These are phyloP conservation scores for Lactifluus volemus DNA, from an alignment of 768 basidiomycete species.

Conservation along the genomic window DNA sequence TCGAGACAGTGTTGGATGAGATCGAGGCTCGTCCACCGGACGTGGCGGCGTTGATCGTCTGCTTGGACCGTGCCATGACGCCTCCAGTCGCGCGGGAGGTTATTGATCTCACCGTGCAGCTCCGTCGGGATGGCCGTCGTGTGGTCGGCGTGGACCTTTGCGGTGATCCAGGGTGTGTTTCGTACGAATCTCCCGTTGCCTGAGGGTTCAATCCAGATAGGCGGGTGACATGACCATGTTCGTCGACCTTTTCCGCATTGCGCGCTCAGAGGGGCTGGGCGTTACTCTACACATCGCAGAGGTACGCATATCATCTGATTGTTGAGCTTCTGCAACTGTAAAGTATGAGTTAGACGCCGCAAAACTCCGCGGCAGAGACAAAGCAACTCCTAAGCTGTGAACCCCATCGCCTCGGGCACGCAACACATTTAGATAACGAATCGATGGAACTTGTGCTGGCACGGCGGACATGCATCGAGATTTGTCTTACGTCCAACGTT, in stretches of 20 bases:
- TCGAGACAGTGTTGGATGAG: conserved; percentile 57
- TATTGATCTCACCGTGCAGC: conserved; percentile 43
- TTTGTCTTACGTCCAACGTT: conserved; percentile 75
- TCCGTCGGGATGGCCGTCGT: conserved; percentile 49
- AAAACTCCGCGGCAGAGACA: conserved; percentile 50
- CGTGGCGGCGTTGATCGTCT: conserved; percentile 56
- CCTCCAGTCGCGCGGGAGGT: conserved; percentile 43
- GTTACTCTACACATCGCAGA: conserved; percentile 83
- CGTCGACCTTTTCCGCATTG: conserved; percentile 41
- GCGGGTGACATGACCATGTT: conserved; percentile 50
- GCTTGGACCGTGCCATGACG: conserved; percentile 66
- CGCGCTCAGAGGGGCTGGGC: conserved; percentile 51
- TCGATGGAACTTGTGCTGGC: conserved; percentile 46
- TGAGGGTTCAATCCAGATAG: conserved; percentile 20
- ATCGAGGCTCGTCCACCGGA: conserved; percentile 44
- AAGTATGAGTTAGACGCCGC: conserved; percentile 30
- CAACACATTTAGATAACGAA: conserved; percentile 64
- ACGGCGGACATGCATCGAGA: conserved; percentile 59
- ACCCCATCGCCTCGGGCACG: conserved; percentile 70
- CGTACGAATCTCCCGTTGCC: neutral
- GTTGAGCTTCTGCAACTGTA: neutral
- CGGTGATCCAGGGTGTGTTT: conserved; percentile 50
- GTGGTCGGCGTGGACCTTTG: conserved; percentile 78
- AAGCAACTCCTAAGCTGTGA: conserved; percentile 47
- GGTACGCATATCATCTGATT: conserved; percentile 29